Percentiles rank a stretch among this genome's conserved stretches.
phyloP scores from a whole-genome alignment of 345 rosid species.

The Citrus reticulata region DNA sequence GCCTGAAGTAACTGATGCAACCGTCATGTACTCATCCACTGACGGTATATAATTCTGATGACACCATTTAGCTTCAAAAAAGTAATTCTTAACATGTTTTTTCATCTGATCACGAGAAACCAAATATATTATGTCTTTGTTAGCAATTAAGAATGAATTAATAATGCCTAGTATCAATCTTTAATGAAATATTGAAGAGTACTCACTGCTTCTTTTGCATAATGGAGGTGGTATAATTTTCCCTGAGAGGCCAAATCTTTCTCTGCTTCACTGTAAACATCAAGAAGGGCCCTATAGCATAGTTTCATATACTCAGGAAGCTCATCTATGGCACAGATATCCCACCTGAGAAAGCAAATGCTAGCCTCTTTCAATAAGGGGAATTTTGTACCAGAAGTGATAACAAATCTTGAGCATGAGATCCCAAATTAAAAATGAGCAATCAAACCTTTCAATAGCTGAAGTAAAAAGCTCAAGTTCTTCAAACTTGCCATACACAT shows the following conservation, averaged over 20 bases:
- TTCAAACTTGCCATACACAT: conserved; percentile 20
- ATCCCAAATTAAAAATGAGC: neutral
- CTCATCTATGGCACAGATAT: neutral
- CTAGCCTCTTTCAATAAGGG: neutral
- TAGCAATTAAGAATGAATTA: neutral
- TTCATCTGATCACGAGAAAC: conserved; percentile 19
- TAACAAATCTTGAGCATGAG: neutral
- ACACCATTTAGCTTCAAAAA: conserved; percentile 27
- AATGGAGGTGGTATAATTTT: conserved; percentile 12
- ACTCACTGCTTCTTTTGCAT: conserved; percentile 30
- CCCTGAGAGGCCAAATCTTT: conserved; percentile 14
- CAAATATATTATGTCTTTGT: neutral
- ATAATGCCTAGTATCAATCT: no score
- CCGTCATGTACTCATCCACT: conserved; percentile 27
- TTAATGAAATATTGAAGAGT: no score
- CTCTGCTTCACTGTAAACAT: conserved; percentile 27
- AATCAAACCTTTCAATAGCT: conserved; percentile 24
- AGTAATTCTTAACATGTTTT: conserved; percentile 9
- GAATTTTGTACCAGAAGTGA: neutral
- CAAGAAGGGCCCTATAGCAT: conserved; percentile 23
- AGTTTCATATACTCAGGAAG: conserved; percentile 35
- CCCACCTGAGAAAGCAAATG: conserved; percentile 21
- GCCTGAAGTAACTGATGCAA: conserved; percentile 8
- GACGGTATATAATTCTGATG: conserved; percentile 13
- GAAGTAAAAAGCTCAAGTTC: conserved; percentile 23